phyloP scores from a whole-genome alignment of 148 eudicot species.

The Rhododendron williamsianum region DNA sequence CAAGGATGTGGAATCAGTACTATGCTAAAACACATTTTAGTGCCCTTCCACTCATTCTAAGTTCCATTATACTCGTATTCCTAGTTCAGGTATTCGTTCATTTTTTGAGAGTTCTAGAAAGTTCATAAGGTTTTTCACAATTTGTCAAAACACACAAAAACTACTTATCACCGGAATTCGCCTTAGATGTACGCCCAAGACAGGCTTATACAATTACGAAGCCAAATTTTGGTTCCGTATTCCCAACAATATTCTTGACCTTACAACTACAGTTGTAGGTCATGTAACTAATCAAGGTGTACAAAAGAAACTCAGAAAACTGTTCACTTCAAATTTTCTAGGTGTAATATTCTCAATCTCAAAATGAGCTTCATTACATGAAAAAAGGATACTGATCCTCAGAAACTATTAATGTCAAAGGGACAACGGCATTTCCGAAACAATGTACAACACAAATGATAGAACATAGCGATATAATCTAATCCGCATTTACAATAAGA shows the following conservation, averaged over 20 bases:
- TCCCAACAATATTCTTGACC: not conserved
- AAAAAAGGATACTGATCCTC: not conserved
- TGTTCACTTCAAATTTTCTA: not conserved
- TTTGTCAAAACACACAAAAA: too few species aligned
- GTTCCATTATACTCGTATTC: too few species aligned
- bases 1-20: too few species aligned
- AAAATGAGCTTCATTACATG: not conserved
- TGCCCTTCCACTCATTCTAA: too few species aligned
- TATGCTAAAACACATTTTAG: too few species aligned
- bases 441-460: not conserved
- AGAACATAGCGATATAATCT: not conserved
- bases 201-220: not conserved
- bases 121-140: too few species aligned
- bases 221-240: not conserved
- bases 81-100: too few species aligned
- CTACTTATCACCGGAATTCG: too few species aligned
- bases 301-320: not conserved
- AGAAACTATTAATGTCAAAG: too few species aligned
- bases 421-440: not conserved
- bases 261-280: not conserved
- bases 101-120: too few species aligned
- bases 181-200: too few species aligned
- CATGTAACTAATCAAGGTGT: not conserved
- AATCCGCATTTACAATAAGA: constrained; percentile 9
- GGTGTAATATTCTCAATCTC: not conserved